These are phyloP conservation scores for Citrus reticulata DNA, from an alignment of 345 rosid genomes.

Conservation along the genomic window DNA sequence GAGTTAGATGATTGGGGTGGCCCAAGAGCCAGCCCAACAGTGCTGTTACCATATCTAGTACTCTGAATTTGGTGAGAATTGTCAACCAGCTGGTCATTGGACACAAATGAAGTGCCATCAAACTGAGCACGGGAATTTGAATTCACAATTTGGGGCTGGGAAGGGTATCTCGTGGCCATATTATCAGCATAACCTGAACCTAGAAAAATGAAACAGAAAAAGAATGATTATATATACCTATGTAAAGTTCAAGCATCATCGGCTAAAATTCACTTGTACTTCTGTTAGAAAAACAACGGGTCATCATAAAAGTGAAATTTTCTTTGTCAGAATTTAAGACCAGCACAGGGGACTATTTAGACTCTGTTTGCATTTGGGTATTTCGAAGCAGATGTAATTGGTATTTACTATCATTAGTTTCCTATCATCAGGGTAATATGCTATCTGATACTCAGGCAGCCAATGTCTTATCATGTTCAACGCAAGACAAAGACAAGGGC, in stretches of 20 bases:
- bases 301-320: background rate
- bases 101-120: slow-evolving; percentile 33
- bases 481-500: background rate
- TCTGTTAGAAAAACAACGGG: background rate
- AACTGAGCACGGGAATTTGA: slow-evolving; percentile 50
- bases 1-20: slow-evolving; percentile 57
- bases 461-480: background rate
- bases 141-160: slow-evolving; percentile 49
- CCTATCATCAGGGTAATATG: background rate
- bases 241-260: background rate
- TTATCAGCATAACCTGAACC: slow-evolving; percentile 55
- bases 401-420: background rate
- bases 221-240: background rate
- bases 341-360: background rate
- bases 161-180: slow-evolving; percentile 42
- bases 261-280: background rate
- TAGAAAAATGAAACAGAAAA: slow-evolving; percentile 8
- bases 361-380: background rate
- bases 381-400: background rate
- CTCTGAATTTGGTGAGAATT: slow-evolving; percentile 44
- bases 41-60: slow-evolving; percentile 38
- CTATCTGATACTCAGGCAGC: background rate
- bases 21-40: slow-evolving; percentile 68
- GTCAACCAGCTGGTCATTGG: slow-evolving; percentile 43
- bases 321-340: background rate